Evolutionary conservation across 2,329 filamentous ascomycete genomes (phyloP).

Genomic region (Nemania diffusa): DNA sequence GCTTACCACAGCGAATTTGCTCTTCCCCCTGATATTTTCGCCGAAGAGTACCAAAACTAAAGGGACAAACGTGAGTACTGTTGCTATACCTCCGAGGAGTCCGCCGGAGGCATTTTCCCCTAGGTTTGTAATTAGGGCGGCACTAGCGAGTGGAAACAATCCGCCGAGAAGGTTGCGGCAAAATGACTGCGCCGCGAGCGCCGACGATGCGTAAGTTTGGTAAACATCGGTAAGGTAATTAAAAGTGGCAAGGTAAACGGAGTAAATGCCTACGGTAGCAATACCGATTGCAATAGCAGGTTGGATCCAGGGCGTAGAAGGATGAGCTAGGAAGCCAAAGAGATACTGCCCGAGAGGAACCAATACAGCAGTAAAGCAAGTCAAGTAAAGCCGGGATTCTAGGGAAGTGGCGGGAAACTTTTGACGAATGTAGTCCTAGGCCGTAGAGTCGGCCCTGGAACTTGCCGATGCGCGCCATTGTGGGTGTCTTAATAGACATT

Average conservation of each 20-base stretch:
- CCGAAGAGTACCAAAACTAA: too few relatives aligned
- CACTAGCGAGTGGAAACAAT: not conserved
- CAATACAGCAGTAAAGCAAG: slow-evolving; percentile 66
- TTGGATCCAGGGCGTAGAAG: slow-evolving; percentile 72
- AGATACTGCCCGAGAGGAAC: slow-evolving; percentile 71
- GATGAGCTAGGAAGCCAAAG: slow-evolving; percentile 67
- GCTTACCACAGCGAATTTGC: too few relatives aligned
- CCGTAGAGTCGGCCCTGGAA: not conserved
- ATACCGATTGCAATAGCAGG: slow-evolving; percentile 68
- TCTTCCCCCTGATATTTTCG: too few relatives aligned
- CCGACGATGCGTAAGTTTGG: slow-evolving; percentile 70
- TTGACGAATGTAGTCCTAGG: too few relatives aligned
- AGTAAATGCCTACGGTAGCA: slow-evolving; percentile 72
- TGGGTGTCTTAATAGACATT: not conserved
- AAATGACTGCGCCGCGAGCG: slow-evolving; percentile 71
- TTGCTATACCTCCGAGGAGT: too few relatives aligned
- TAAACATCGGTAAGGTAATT: slow-evolving; percentile 75
- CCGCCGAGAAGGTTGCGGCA: slow-evolving; percentile 54
- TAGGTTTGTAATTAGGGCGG: too few relatives aligned
- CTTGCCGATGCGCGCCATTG: not conserved
- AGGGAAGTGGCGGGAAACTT: slow-evolving; percentile 4
- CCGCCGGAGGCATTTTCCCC: too few relatives aligned
- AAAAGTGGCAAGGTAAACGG: slow-evolving; percentile 72
- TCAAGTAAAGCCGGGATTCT: slow-evolving; percentile 69
- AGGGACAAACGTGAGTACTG: too few relatives aligned